A percentile compares a stretch with the other conserved stretches of the same genome.
These are phyloP conservation scores for Candida jianshihensis DNA, from an alignment of 805 yeast species.

Conservation along the genomic window DNA sequence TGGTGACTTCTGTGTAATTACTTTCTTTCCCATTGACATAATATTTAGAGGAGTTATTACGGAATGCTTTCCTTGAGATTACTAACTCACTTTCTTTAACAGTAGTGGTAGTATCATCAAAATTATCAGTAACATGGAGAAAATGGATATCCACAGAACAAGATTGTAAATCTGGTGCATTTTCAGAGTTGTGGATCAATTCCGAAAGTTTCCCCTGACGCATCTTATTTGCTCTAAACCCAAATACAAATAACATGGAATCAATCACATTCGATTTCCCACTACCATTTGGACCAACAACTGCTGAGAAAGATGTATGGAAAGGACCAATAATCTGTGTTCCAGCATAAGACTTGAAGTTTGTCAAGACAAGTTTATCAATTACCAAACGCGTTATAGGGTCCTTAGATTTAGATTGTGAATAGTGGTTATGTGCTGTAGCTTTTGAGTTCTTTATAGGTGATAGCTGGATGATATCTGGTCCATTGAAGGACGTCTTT, in stretches of 20 bases:
- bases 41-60: constrained; percentile 73
- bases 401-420: constrained; percentile 23
- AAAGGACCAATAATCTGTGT: constrained; percentile 91
- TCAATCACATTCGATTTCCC: constrained; percentile 98
- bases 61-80: constrained; percentile 73
- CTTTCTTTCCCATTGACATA: constrained; percentile 64
- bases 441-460: constrained; percentile 31
- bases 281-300: constrained; percentile 97
- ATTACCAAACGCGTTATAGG: constrained; percentile 64
- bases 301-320: constrained; percentile 88
- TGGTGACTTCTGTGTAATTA: constrained; percentile 72
- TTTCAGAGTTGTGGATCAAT: constrained; percentile 84
- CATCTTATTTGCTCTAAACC: constrained; percentile 94
- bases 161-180: constrained; percentile 52
- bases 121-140: constrained; percentile 62
- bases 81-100: constrained; percentile 51
- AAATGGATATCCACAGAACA: constrained; percentile 93
- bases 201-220: constrained; percentile 92
- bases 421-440: constrained; percentile 22
- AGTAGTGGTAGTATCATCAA: constrained; percentile 35
- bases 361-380: constrained; percentile 60
- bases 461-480: constrained; percentile 33
- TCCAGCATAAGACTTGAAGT: constrained; percentile 96
- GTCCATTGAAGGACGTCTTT: constrained; percentile 29
- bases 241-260: constrained; percentile 92